These are phyloP conservation scores for Fusarium sterilihyphosum DNA, from an alignment of 2,329 filamentous ascomycete species.

Conservation along the genomic window DNA sequence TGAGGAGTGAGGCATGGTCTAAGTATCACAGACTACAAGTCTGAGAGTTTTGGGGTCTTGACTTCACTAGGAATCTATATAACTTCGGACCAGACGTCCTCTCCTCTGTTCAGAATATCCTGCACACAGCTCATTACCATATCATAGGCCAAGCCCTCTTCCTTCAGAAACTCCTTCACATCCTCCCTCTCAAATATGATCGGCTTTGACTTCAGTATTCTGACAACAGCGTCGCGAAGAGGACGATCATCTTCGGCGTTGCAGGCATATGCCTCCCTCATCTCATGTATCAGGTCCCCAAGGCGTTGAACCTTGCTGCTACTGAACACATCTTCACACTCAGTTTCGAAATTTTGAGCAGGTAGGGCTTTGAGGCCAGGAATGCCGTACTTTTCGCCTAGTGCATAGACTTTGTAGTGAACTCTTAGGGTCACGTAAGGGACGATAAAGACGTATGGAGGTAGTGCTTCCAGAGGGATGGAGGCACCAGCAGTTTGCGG, in stretches of 20 bases:
- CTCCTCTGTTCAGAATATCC: neutral
- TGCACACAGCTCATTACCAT: neutral
- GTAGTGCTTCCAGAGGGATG: neutral
- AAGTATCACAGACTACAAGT: neutral
- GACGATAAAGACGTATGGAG: accelerated
- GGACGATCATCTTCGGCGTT: neutral
- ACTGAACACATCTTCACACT: accelerated
- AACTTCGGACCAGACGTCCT: neutral
- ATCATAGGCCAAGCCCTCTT: neutral
- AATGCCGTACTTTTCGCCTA: neutral
- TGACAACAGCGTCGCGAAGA: neutral
- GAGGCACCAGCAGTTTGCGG: neutral
- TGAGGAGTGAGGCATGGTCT: neutral
- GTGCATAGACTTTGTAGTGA: neutral
- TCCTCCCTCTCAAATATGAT: neutral
- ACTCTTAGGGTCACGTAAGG: neutral
- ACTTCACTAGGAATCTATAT: neutral
- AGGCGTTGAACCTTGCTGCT: accelerated
- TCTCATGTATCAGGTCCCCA: neutral
- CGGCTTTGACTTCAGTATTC: neutral
- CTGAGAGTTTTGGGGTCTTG: neutral
- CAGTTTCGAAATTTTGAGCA: neutral
- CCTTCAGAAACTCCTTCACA: neutral
- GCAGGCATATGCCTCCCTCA: neutral
- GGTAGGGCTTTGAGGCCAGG: neutral